A percentile compares a stretch with the other conserved stretches of the same genome.
Evolutionary conservation across 2,329 filamentous ascomycete species (phyloP).

Genomic region (Aspergillaceae sp.): DNA sequence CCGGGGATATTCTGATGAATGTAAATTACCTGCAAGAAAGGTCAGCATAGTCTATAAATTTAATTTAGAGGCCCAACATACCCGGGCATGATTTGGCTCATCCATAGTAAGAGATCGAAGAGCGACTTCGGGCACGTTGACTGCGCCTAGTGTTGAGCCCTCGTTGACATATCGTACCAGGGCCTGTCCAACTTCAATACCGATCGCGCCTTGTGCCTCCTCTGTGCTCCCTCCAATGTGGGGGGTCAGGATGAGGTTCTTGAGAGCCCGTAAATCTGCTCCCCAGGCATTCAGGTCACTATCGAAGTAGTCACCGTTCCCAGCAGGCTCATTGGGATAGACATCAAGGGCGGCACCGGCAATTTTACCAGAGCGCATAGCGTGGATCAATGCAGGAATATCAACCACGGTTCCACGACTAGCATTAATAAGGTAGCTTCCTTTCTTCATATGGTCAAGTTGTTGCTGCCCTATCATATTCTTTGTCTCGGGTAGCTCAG

Average conservation of each 20-base stretch:
- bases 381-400: constrained; percentile 81
- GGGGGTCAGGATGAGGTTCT: constrained; percentile 89
- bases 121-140: constrained; percentile 93
- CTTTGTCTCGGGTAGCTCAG: constrained; percentile 84
- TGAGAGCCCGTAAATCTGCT: constrained; percentile 72
- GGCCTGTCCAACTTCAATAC: constrained; percentile 81
- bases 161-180: constrained; percentile 94
- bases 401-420: constrained; percentile 90
- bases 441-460: constrained; percentile 81
- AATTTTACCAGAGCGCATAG: constrained; percentile 75
- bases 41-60: background rate
- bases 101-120: constrained; percentile 84
- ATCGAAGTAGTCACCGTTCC: constrained; percentile 93
- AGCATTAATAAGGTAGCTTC: constrained; percentile 92
- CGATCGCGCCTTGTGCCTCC: constrained; percentile 93
- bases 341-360: constrained; percentile 95
- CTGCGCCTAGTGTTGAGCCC: constrained; percentile 79
- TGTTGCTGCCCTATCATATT: constrained; percentile 78
- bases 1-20: constrained; percentile 96
- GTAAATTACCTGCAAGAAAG: constrained; percentile 61
- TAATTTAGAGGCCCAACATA: constrained; percentile 28
- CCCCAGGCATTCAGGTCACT: constrained; percentile 74
- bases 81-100: constrained; percentile 78
- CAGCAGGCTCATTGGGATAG: constrained; percentile 85
- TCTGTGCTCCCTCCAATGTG: constrained; percentile 98